A percentile compares a stretch with the other conserved stretches of the same genome.
These are phyloP conservation scores for Fusarium metavorans DNA, from an alignment of 2,329 filamentous ascomycete species.

Conservation along the genomic window DNA sequence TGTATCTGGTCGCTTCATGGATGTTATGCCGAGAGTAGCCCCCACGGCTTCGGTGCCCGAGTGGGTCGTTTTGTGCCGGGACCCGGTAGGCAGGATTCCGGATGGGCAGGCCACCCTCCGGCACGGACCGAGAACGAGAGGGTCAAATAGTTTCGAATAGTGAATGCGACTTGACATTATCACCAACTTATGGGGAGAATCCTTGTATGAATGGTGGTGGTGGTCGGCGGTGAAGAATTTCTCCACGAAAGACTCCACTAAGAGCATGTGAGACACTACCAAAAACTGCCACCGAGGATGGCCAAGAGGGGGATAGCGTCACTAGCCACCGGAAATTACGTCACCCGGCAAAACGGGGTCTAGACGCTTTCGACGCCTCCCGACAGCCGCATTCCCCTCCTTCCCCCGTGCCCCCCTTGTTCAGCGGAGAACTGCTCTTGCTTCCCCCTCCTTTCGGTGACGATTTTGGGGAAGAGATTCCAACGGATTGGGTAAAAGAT, in stretches of 20 bases:
- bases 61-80: conserved; percentile 17
- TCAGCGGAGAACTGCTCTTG: not conserved
- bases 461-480: conserved; percentile 14
- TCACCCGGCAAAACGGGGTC: conserved; percentile 35
- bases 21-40: conserved; percentile 25
- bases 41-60: conserved; percentile 31
- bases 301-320: conserved; percentile 22
- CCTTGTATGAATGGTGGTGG: conserved; percentile 5
- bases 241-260: not conserved
- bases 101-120: conserved; percentile 6
- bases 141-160: not conserved
- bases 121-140: conserved; percentile 22
- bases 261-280: conserved; percentile 42
- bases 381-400: conserved; percentile 7
- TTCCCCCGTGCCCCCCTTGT: conserved; percentile 1
- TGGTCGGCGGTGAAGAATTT: conserved; percentile 36
- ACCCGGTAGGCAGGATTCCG: conserved; percentile 14
- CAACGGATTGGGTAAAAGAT: not conserved
- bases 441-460: conserved; percentile 22
- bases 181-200: conserved; percentile 5
- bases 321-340: conserved; percentile 38
- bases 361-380: conserved; percentile 12
- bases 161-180: conserved; percentile 7
- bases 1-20: not conserved
- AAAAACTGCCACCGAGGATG: conserved; percentile 39